Conservation (phyloP, 177 flowering plant genomes). For the Telopea speciosissima region DNA sequence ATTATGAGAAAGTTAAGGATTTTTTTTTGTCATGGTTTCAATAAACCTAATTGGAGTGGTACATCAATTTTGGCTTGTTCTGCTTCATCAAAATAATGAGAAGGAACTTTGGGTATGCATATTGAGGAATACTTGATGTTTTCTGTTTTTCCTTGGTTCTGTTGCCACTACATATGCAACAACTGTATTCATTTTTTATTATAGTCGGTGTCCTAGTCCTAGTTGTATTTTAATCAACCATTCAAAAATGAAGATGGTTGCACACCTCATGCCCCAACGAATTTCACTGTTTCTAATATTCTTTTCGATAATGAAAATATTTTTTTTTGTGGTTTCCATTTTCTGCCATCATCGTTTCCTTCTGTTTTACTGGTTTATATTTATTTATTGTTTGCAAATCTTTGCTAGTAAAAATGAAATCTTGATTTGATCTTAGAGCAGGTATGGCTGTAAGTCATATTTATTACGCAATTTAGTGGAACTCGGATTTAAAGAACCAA, state of each 20-base stretch:
- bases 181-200: no score
- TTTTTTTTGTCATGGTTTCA: neutral
- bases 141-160: no score
- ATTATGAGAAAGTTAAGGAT: neutral
- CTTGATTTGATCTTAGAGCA: conserved; percentile 22
- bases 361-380: neutral
- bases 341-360: neutral
- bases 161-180: no score
- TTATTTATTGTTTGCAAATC: neutral
- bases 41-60: no score
- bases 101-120: no score
- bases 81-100: no score
- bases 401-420: neutral
- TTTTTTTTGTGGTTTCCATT: neutral
- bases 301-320: neutral
- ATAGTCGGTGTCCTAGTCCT: no score
- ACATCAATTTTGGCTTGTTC: no score
- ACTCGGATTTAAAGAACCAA: conserved; percentile 90
- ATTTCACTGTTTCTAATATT: neutral
- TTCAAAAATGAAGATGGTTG: neutral
- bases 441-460: conserved; percentile 59
- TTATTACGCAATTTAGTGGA: conserved; percentile 56
- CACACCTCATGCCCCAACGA: neutral
- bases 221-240: neutral
- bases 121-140: no score